phyloP scores from a whole-genome alignment of 345 rosid genomes.

The Eucalyptus virginea region DNA sequence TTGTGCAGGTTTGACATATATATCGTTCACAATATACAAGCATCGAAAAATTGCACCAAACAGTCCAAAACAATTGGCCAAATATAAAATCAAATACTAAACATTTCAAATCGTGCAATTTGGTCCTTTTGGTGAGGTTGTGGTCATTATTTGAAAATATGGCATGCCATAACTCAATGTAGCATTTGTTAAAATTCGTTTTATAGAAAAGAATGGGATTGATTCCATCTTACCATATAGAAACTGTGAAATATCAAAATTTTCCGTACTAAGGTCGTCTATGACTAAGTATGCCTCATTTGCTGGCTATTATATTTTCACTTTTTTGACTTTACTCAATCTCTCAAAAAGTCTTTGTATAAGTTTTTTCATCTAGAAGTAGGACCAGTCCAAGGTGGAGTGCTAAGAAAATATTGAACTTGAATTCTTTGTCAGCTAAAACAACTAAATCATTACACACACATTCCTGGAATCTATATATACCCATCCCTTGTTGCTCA shows the following conservation, averaged over 20 bases:
- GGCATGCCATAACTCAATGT: background rate
- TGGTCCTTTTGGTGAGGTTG: background rate
- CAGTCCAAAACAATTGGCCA: background rate
- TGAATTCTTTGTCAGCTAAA: background rate
- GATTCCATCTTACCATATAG: background rate
- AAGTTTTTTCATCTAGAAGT: background rate
- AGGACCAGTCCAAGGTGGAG: background rate
- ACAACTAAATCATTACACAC: background rate
- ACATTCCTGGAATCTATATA: background rate
- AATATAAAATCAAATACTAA: background rate
- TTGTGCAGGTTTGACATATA: background rate
- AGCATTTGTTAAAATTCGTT: too few species aligned
- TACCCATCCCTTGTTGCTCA: background rate
- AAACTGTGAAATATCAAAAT: background rate
- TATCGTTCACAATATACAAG: too few species aligned
- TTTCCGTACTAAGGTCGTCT: background rate
- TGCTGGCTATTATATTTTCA: background rate
- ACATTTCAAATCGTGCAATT: too few species aligned
- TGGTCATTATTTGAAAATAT: too few species aligned
- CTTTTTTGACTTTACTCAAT: background rate
- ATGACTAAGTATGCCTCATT: background rate
- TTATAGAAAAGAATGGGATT: background rate
- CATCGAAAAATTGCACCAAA: background rate
- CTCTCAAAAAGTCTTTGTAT: background rate
- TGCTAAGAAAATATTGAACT: background rate